phyloP scores from a whole-genome alignment of 2,329 filamentous ascomycete genomes.

The Aspergillus felis region DNA sequence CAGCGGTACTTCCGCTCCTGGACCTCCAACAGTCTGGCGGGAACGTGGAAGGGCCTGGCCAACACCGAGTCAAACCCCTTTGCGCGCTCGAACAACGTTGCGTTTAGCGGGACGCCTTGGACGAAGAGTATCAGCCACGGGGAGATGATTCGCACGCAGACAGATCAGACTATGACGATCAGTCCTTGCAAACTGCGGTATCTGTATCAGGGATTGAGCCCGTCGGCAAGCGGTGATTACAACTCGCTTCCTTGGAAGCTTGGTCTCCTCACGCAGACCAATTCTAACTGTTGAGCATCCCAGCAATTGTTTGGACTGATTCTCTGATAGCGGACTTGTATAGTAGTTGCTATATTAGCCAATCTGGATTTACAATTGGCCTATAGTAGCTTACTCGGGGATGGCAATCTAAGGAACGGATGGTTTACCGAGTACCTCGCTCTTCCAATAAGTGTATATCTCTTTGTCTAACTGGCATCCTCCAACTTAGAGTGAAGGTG shows the following conservation, averaged over 20 bases:
- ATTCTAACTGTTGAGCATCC: not conserved
- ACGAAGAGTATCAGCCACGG: conserved; percentile 66
- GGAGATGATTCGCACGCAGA: conserved; percentile 54
- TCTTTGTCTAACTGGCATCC: no score
- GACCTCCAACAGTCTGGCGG: conserved; percentile 55
- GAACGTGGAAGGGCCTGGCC: conserved; percentile 58
- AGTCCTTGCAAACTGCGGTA: conserved; percentile 63
- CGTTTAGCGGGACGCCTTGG: conserved; percentile 56
- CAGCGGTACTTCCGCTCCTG: conserved; percentile 63
- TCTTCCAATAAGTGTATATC: no score
- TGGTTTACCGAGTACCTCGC: no score
- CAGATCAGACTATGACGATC: conserved; percentile 61
- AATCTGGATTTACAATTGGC: no score
- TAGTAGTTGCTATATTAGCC: no score
- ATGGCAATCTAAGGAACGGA: no score
- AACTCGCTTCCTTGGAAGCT: conserved; percentile 52
- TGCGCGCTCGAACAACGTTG: conserved; percentile 59
- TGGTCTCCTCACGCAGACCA: conserved; percentile 48
- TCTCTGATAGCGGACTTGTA: no score
- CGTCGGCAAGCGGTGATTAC: conserved; percentile 47
- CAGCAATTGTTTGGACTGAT: no score
- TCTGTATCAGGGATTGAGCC: conserved; percentile 58
- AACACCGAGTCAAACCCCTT: conserved; percentile 56
- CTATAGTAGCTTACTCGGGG: no score
- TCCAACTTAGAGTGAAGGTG: no score